A percentile compares a stretch with the other conserved stretches of the same genome.
Conservation (phyloP, 2,329 filamentous ascomycete species). For the Nemania serpens region DNA sequence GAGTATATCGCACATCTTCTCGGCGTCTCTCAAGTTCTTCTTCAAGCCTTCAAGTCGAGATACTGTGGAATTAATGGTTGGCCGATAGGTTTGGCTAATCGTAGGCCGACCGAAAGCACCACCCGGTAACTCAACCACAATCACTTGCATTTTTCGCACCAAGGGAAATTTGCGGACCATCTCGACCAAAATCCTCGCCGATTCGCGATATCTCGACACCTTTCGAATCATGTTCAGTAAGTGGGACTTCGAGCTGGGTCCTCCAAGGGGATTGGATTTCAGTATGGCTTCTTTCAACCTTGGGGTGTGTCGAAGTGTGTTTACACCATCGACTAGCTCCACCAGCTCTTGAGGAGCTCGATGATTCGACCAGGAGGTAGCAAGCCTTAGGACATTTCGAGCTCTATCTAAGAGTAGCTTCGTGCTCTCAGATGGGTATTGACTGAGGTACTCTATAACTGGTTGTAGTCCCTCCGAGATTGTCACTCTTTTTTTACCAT, state of each 20-base stretch:
- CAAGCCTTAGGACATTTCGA: constrained; percentile 13
- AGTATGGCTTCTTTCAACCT: constrained; percentile 25
- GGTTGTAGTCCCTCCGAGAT: not conserved
- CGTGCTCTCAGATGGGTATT: constrained; percentile 29
- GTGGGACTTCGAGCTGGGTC: constrained; percentile 21
- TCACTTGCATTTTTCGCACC: constrained; percentile 38
- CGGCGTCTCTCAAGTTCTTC: not conserved
- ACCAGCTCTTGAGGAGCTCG: constrained; percentile 31
- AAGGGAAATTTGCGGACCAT: constrained; percentile 40
- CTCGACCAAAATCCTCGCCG: constrained; percentile 42
- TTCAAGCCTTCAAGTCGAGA: not conserved
- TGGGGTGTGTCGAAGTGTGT: constrained; percentile 32
- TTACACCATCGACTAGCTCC: constrained; percentile 39
- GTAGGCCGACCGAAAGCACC: constrained; percentile 33
- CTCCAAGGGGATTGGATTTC: constrained; percentile 28
- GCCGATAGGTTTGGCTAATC: not conserved
- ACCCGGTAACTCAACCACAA: constrained; percentile 38
- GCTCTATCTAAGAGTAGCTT: constrained; percentile 9
- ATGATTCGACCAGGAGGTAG: constrained; percentile 37
- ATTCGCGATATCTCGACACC: constrained; percentile 45
- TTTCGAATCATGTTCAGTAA: constrained; percentile 44
- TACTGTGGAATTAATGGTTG: constrained; percentile 9
- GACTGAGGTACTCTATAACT: constrained; percentile 21
- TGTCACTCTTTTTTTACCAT: not conserved
- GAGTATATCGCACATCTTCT: constrained; percentile 7